phyloP scores from a whole-genome alignment of 306 rosid species.

The Vigna trinervia region DNA sequence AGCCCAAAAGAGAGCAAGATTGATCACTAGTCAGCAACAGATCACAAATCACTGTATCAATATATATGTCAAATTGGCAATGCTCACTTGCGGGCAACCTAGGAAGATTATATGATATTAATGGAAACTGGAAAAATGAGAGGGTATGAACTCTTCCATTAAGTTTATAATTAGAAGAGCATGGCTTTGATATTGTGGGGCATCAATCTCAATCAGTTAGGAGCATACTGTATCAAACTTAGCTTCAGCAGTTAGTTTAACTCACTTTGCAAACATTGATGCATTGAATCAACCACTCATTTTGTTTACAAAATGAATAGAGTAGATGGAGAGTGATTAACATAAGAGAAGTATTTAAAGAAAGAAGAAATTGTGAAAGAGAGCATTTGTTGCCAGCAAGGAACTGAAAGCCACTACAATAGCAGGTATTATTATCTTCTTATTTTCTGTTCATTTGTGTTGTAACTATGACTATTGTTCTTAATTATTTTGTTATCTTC shows the following conservation, averaged over 20 bases:
- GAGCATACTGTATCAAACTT: not conserved
- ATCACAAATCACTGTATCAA: not conserved
- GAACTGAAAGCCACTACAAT: not conserved
- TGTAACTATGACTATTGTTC: not conserved
- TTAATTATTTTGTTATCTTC: not conserved
- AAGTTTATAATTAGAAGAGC: conserved; percentile 14
- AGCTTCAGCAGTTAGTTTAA: conserved; percentile 7
- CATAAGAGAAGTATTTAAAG: not conserved
- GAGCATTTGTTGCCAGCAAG: not conserved
- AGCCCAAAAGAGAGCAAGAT: not conserved
- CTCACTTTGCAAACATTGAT: conserved; percentile 3
- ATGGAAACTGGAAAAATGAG: not conserved
- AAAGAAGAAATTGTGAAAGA: not conserved
- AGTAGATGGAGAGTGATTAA: not conserved
- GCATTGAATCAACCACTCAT: not conserved
- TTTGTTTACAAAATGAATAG: not conserved
- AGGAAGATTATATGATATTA: conserved; percentile 8
- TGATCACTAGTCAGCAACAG: not conserved
- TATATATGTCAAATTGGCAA: not conserved
- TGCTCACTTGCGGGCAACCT: not conserved
- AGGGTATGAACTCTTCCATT: not conserved
- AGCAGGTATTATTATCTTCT: not conserved
- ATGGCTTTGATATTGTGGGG: conserved; percentile 26
- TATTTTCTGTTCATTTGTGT: not conserved
- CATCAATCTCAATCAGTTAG: conserved; percentile 36